Base-by-base conservation (phyloP, 306 rosid species). In the Lathyrus sativus region DNA sequence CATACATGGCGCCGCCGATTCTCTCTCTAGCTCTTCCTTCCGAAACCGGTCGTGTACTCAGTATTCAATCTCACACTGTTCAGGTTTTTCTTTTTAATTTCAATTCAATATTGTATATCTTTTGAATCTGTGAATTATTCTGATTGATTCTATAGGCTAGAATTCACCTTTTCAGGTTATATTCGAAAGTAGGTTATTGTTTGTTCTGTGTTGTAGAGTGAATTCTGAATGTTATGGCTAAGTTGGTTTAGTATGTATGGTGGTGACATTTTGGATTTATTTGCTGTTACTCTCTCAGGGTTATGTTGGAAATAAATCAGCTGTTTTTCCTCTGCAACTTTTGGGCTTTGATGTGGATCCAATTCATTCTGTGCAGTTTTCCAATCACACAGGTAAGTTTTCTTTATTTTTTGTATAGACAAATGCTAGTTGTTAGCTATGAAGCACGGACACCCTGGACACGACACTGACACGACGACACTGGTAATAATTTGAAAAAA, bases 301-400 rank as follows among this genome's bases (percentile, higher is more conserved):
- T 28, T 87, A 85, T 68, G 96, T 90, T 71, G 96, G 96, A 33
- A 90, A 90, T 79, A 90, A 90, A 75, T 81, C 96, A 19, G 91
- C 96, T 45, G 91, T 90, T 39, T 90, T 87, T 41, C 96, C 96
- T 55, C 83, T 90, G 62, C 96, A 90, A 80, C 84, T 90, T 46
- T 62, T 90, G 79, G 96, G 96, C 74, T 90, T 82, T 75, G 96
- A 90, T 73, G 96, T 90, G 75, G 96, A 90, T 84, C 91, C 96
- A 65, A 90, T 90, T 58, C 80, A 87, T 78, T 90, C 96, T 28
- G 95, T 90, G 74, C 95, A 90, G 81, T 90, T 90, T 88, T 90
- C 96, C 7, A 90, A 90, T 74, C 95, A 90, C 91, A 90, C 91
- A 82, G 96, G 96, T 83, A 87, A 84, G 91, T 76, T 78, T 83